Evolutionary conservation across 441 rosid species (phyloP).

Genomic region (Biscutella laevigata): DNA sequence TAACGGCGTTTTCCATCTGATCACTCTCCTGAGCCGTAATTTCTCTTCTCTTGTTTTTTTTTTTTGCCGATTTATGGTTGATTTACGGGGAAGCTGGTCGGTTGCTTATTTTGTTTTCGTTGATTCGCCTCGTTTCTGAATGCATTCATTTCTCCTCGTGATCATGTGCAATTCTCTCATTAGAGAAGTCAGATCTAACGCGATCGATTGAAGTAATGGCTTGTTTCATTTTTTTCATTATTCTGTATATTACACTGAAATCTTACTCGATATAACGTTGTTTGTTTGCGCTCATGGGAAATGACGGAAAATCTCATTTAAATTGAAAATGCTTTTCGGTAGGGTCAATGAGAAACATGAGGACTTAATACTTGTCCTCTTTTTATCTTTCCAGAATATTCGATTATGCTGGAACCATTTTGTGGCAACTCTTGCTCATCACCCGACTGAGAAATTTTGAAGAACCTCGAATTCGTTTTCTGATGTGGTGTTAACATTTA

Average conservation of each 20-base stretch:
- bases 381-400: conserved; percentile 12
- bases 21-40: conserved; percentile 20
- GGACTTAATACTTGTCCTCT: neutral
- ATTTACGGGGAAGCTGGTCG: neutral
- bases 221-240: too few species aligned
- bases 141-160: neutral
- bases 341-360: conserved; percentile 17
- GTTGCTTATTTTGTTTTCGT: neutral
- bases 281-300: neutral
- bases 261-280: conserved; percentile 2
- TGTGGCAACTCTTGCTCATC: neutral
- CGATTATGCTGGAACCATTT: neutral
- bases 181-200: conserved; percentile 19
- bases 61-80: conserved; percentile 3
- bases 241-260: conserved; percentile 8
- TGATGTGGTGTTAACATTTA: conserved; percentile 21
- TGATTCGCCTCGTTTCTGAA: neutral
- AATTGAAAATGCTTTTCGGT: conserved; percentile 7
- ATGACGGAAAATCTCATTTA: neutral
- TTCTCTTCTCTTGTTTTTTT: neutral
- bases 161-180: conserved; percentile 7
- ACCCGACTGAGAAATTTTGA: conserved; percentile 9
- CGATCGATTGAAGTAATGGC: conserved; percentile 4
- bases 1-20: conserved; percentile 29
- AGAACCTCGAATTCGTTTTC: conserved; percentile 20